Conservation (phyloP, 1,284 basidiomycete species). For the Malassezia brasiliensis region DNA sequence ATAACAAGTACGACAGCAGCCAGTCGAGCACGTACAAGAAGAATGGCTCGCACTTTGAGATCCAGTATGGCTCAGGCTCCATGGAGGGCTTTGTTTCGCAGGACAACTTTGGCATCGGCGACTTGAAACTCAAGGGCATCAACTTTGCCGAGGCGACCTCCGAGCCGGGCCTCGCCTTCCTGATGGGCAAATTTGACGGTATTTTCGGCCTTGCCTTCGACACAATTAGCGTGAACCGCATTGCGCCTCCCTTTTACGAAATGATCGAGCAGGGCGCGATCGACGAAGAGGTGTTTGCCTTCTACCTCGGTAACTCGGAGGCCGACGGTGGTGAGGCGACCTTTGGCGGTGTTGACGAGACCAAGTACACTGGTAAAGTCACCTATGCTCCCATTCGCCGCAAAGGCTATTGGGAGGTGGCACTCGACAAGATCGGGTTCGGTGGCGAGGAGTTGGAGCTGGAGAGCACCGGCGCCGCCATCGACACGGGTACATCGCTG, state of each 20-base stretch:
- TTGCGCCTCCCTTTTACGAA: conserved; percentile 88
- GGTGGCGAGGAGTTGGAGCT: conserved; percentile 69
- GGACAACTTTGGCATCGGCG: conserved; percentile 73
- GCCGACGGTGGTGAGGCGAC: conserved; percentile 82
- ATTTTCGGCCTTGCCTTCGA: conserved; percentile 92
- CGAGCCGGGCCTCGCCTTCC: conserved; percentile 94
- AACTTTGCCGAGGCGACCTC: conserved; percentile 94
- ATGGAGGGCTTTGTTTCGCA: conserved; percentile 93
- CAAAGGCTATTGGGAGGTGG: conserved; percentile 81
- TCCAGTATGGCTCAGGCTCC: conserved; percentile 91
- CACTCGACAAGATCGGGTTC: conserved; percentile 50
- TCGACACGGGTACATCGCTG: conserved; percentile 70
- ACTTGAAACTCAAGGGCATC: conserved; percentile 65
- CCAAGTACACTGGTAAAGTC: conserved; percentile 72
- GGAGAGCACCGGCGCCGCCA: conserved; percentile 70
- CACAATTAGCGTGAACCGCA: conserved; percentile 89
- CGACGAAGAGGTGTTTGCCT: conserved; percentile 80
- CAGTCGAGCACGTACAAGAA: conserved; percentile 75
- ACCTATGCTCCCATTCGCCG: conserved; percentile 82
- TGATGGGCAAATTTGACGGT: conserved; percentile 79
- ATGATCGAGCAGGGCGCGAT: conserved; percentile 78
- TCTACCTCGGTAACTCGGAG: conserved; percentile 81
- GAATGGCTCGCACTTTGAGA: conserved; percentile 83
- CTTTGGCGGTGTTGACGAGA: conserved; percentile 81
- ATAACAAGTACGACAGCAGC: conserved; percentile 81